Evolutionary conservation across 257 asterid species (phyloP).

Genomic region (Osmanthus fragrans): DNA sequence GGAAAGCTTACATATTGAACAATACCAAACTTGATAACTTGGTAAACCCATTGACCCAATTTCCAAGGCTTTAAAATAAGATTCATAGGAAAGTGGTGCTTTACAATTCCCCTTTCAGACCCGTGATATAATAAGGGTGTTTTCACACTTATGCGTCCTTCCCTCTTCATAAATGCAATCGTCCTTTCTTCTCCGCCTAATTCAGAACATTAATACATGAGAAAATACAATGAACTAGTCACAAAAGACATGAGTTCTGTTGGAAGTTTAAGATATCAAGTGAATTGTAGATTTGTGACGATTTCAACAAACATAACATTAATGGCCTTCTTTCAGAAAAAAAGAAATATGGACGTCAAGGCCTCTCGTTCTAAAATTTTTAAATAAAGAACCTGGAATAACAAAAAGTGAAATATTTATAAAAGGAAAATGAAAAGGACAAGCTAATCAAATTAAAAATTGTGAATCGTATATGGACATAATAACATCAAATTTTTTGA

Average conservation of each 20-base stretch:
- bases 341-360: background rate
- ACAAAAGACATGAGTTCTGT: background rate
- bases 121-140: slow-evolving; percentile 76
- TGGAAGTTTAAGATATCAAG: slow-evolving; percentile 1
- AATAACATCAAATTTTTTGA: slow-evolving; percentile 11
- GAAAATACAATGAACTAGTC: slow-evolving; percentile 15
- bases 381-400: slow-evolving; percentile 12
- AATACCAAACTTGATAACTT: slow-evolving; percentile 91
- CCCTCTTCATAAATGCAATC: slow-evolving; percentile 84
- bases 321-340: slow-evolving; percentile 10
- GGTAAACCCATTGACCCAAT: slow-evolving; percentile 89
- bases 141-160: slow-evolving; percentile 75
- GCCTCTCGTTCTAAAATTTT: background rate
- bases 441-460: background rate
- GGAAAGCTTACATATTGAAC: slow-evolving; percentile 88
- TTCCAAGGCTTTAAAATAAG: slow-evolving; percentile 85
- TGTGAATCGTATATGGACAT: slow-evolving; percentile 2
- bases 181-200: slow-evolving; percentile 92
- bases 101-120: slow-evolving; percentile 74
- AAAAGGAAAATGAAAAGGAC: background rate
- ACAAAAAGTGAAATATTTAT: slow-evolving; percentile 9
- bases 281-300: slow-evolving; percentile 16
- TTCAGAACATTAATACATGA: slow-evolving; percentile 21
- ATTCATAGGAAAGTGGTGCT: slow-evolving; percentile 87
- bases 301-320: slow-evolving; percentile 20